Evolutionary conservation across 768 basidiomycete genomes (phyloP), one percentile per base, ranked within the genome.

Genomic region (Auricularia sp.): DNA sequence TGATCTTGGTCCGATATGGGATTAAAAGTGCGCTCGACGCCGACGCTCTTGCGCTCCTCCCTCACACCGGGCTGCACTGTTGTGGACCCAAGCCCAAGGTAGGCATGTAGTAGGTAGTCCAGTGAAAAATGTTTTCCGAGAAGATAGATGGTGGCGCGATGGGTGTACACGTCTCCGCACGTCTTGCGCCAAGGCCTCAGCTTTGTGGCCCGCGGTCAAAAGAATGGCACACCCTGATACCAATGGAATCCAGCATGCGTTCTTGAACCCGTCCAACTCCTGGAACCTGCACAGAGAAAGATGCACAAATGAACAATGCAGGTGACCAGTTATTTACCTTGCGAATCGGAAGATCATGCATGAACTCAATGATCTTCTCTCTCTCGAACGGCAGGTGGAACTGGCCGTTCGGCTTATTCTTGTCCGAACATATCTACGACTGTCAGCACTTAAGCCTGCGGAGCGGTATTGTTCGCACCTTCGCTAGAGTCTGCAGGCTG

Each of bases 321-420:
- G 53, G n/a, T 35, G 53, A 29, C 23, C 18, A 54, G 23, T 2
- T 36, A 63, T 69, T 58, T 23, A 74, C 69, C 72, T 89, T 92
- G 54, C 92, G 86, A 54, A 97, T 91, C 0, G 93, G 82, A 16
- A 98, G 81, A 60, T 87, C 84, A 23, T 76, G 78, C 87, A 93
- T 93, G 72, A 97, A 98, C 0, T 76, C 75, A 60, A 81, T 81
- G 68, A 98, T 87, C 7, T 80, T 76, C 35, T 83, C 71, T 2
- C 80, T 73, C 34, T 88, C 82, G 69, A 88, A 91, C 2, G 84
- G 75, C 29, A 97, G 82, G 68, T 83, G 81, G 67, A 84, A 98
- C 74, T 97, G 94, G 12, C 93, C 94, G 70, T 96, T 91, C 2
- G 94, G 95, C 75, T 98, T 98, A 74, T 98, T 96, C 87, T 88